These are phyloP conservation scores for Halophytophthora batemanensis DNA, from an alignment of 352 stramenopile species.

Conservation along the genomic window DNA sequence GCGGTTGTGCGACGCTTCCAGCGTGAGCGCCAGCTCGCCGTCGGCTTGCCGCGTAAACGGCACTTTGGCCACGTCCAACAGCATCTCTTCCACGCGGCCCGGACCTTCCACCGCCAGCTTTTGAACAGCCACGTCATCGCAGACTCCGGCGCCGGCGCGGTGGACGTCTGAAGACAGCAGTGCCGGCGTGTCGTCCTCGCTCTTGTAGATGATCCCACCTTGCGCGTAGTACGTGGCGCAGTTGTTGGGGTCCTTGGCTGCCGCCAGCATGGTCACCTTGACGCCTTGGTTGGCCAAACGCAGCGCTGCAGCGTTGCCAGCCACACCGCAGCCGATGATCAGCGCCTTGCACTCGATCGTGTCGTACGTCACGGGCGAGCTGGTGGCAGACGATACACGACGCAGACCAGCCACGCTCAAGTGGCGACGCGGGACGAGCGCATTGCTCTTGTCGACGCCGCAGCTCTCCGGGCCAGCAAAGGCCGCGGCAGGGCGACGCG, in stretches of 20 bases:
- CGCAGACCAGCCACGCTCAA: constrained; percentile 30
- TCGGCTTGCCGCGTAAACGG: constrained; percentile 84
- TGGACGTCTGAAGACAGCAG: constrained; percentile 90
- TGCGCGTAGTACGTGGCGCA: constrained; percentile 96
- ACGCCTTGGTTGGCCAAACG: constrained; percentile 72
- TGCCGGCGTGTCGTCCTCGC: constrained; percentile 79
- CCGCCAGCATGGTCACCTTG: constrained; percentile 77
- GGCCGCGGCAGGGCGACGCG: constrained; percentile 18
- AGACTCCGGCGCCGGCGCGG: constrained; percentile 86
- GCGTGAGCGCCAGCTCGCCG: constrained; percentile 68
- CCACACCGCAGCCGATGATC: constrained; percentile 77
- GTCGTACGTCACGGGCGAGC: constrained; percentile 29
- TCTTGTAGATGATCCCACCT: constrained; percentile 95
- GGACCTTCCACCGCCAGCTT: constrained; percentile 92
- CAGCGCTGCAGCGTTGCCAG: constrained; percentile 70
- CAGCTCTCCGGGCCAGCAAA: constrained; percentile 27
- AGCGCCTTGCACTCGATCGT: constrained; percentile 62
- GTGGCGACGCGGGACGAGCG: constrained; percentile 29
- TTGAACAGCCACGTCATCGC: constrained; percentile 87
- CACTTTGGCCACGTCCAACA: constrained; percentile 85
- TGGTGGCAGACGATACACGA: constrained; percentile 32
- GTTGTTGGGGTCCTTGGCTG: constrained; percentile 73
- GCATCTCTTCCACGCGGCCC: constrained; percentile 83
- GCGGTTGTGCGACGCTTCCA: constrained; percentile 92
- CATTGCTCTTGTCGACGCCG: constrained; percentile 16